Percentiles rank a stretch among this genome's conserved stretches.
These are phyloP conservation scores for Pseudozyma sp. DNA, from an alignment of 1,284 basidiomycete genomes.

Conservation along the genomic window DNA sequence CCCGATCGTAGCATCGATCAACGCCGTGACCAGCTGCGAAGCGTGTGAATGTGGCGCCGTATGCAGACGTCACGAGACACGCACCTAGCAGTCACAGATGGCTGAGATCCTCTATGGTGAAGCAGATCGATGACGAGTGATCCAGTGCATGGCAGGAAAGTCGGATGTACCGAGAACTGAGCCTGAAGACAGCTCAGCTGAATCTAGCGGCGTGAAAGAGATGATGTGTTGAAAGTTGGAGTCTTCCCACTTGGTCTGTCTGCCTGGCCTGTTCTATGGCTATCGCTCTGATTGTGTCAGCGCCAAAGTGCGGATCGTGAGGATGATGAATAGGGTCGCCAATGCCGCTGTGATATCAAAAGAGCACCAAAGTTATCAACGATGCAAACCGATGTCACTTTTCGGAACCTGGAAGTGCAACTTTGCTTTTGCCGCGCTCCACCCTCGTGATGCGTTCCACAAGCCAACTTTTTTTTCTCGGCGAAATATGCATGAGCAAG, in stretches of 20 bases:
- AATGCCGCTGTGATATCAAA: too few species aligned
- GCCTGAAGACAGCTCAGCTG: slow-evolving; percentile 1
- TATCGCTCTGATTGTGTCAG: too few species aligned
- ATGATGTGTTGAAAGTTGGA: background rate
- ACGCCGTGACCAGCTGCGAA: slow-evolving; percentile 14
- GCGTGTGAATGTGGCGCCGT: slow-evolving; percentile 14
- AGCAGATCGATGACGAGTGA: background rate
- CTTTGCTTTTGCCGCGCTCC: slow-evolving; percentile 1
- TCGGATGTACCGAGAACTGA: slow-evolving; percentile 16
- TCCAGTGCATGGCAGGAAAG: slow-evolving; percentile 14
- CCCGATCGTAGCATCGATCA: slow-evolving; percentile 40
- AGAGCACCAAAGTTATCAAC: background rate
- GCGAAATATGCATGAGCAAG: background rate
- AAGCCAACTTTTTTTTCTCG: slow-evolving; percentile 4
- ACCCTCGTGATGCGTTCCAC: background rate
- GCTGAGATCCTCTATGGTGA: background rate
- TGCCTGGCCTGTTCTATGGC: too few species aligned
- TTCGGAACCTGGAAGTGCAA: background rate
- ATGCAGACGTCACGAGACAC: slow-evolving; percentile 13
- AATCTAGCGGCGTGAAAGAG: background rate
- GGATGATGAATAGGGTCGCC: too few species aligned
- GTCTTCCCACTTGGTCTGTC: too few species aligned
- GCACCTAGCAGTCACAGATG: slow-evolving; percentile 6
- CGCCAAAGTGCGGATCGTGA: too few species aligned
- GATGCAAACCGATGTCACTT: background rate